Percentiles rank a stretch among this genome's conserved stretches.
Conservation (phyloP, 2,329 filamentous ascomycete genomes). For the Cucurbitaria berberidis region DNA sequence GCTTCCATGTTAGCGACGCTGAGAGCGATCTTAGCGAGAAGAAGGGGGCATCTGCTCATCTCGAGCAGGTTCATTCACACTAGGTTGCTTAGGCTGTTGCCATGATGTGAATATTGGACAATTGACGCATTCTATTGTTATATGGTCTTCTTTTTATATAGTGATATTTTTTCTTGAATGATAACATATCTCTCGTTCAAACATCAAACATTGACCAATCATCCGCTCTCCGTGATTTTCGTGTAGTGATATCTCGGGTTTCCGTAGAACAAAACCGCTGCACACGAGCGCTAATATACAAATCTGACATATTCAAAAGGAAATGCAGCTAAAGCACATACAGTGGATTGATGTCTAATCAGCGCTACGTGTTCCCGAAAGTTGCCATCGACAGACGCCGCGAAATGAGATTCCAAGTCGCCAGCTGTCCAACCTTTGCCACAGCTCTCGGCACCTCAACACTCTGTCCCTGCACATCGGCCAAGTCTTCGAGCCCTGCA, state of each 20-base stretch:
- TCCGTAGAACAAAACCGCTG: too few relatives aligned
- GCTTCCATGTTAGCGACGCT: slow-evolving; percentile 23
- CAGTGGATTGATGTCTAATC: background rate
- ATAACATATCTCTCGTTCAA: background rate
- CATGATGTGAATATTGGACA: background rate
- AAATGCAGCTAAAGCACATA: background rate
- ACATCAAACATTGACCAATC: too few relatives aligned
- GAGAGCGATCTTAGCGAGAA: slow-evolving; percentile 33
- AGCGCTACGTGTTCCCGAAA: slow-evolving; percentile 12
- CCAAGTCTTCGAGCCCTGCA: slow-evolving; percentile 29
- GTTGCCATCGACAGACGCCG: slow-evolving; percentile 35
- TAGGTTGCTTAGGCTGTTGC: slow-evolving; percentile 1
- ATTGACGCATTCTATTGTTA: too few relatives aligned
- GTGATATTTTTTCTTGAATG: background rate
- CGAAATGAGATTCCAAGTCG: slow-evolving; percentile 45
- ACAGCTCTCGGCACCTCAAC: slow-evolving; percentile 16
- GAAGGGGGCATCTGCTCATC: slow-evolving; percentile 28
- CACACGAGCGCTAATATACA: too few relatives aligned
- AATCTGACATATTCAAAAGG: background rate
- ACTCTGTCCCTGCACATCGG: slow-evolving; percentile 15
- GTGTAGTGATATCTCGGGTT: background rate
- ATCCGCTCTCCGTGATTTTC: background rate
- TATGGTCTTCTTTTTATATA: background rate
- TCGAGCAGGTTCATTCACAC: slow-evolving; percentile 34
- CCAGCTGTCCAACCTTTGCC: slow-evolving; percentile 26